Evolutionary conservation across 129 eudicot species (phyloP).

Genomic region (Artemisia annua): DNA sequence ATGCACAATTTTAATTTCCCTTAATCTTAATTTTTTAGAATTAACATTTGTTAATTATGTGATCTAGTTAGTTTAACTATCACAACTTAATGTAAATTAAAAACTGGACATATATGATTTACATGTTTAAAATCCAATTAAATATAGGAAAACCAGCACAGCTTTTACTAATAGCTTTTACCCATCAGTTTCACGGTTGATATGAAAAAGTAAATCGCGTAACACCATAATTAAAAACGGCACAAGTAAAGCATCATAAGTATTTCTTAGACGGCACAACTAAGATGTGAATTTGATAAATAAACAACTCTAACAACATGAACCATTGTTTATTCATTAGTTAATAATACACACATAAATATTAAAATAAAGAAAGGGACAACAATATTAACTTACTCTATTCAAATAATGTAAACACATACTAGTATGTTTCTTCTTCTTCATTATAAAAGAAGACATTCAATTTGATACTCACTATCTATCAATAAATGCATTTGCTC

Average conservation of each 20-base stretch:
- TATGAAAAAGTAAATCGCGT: too few relatives aligned
- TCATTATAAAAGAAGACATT: slow-evolving; percentile 11
- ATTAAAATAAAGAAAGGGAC: not conserved
- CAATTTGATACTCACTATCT: slow-evolving; percentile 23
- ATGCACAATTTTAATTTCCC: not conserved
- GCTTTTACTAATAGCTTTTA: too few relatives aligned
- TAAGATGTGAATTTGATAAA: too few relatives aligned
- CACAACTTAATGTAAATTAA: too few relatives aligned
- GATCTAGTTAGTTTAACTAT: not conserved
- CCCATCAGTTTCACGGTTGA: too few relatives aligned
- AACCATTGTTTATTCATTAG: not conserved
- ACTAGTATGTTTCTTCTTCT: slow-evolving; percentile 4
- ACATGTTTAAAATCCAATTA: too few relatives aligned
- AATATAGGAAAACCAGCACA: too few relatives aligned
- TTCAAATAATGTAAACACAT: not conserved
- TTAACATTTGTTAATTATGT: not conserved
- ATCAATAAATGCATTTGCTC: slow-evolving; percentile 26
- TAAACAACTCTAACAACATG: too few relatives aligned
- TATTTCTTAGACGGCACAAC: too few relatives aligned
- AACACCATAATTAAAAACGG: too few relatives aligned
- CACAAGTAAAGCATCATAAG: too few relatives aligned
- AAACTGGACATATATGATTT: too few relatives aligned
- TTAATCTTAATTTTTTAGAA: not conserved
- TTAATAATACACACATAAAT: not conserved
- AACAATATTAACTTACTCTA: not conserved